phyloP scores from a whole-genome alignment of 2,329 filamentous ascomycete species.

The Tolypocladium capitatum region DNA sequence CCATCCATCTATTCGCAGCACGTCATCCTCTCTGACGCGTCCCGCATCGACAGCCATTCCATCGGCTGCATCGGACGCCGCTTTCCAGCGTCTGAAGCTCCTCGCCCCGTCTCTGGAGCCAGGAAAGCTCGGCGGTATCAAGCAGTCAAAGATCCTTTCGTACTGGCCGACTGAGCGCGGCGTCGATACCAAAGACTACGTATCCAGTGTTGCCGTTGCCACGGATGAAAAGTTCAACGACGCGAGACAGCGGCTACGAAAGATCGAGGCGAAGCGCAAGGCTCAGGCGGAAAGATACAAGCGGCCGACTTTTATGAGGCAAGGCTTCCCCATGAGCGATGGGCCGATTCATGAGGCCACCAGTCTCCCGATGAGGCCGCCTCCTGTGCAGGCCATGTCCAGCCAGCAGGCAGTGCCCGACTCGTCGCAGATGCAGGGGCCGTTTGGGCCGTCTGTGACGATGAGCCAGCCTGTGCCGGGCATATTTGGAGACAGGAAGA shows the following conservation, averaged over 20 bases:
- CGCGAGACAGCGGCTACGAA: slow-evolving; percentile 19
- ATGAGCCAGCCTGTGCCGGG: slow-evolving; percentile 35
- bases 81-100: slow-evolving; percentile 20
- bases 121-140: slow-evolving; percentile 12
- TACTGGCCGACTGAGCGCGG: slow-evolving; percentile 27
- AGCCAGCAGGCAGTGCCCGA: slow-evolving; percentile 18
- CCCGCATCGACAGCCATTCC: slow-evolving; percentile 1
- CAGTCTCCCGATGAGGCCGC: slow-evolving; percentile 6
- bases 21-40: slow-evolving; percentile 8
- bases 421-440: slow-evolving; percentile 21
- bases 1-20: slow-evolving; percentile 1
- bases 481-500: slow-evolving; percentile 29
- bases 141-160: slow-evolving; percentile 18
- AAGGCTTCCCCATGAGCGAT: slow-evolving; percentile 7
- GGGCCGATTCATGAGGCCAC: slow-evolving; percentile 2
- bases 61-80: slow-evolving; percentile 11
- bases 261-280: slow-evolving; percentile 19
- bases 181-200: slow-evolving; percentile 19
- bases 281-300: slow-evolving; percentile 21
- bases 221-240: slow-evolving; percentile 21
- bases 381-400: slow-evolving; percentile 19
- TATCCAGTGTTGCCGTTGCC: slow-evolving; percentile 24
- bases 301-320: slow-evolving; percentile 15
- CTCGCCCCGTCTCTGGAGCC: slow-evolving; percentile 17
- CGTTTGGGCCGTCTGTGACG: slow-evolving; percentile 16